Base-by-base conservation (phyloP, 2,329 filamentous ascomycete genomes). In the Shiraia sp. region DNA sequence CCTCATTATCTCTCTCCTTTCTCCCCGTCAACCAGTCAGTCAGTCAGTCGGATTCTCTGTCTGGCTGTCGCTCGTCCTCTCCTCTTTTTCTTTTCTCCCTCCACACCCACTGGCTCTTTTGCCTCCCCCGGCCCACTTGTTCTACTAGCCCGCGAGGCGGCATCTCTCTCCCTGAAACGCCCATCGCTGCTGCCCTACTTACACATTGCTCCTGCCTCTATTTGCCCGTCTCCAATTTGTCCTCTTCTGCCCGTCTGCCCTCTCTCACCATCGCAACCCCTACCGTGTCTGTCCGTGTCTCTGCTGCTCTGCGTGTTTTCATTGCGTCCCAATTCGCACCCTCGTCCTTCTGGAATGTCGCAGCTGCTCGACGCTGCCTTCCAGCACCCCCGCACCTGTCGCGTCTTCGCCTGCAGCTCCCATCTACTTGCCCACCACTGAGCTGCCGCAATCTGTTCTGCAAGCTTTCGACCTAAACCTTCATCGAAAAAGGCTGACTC, bases 371-470 rank as follows among this genome's bases (percentile, higher is more conserved):
- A 29, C 13, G 26, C 41, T n/a, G 31, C 46, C 25, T 25, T 35
- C 35, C 9, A 8, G 36, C 32, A 29, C 30, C 22, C 29, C 13
- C 29, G n/a, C n/a, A n/a, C n/a, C n/a, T n/a, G n/a, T n/a, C n/a
- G n/a, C n/a, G n/a, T n/a, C n/a, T n/a, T n/a, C n/a, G n/a, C n/a
- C n/a, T n/a, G n/a, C n/a, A n/a, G n/a, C n/a, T n/a, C n/a, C n/a
- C n/a, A n/a, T n/a, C n/a, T n/a, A n/a, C n/a, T n/a, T n/a, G 19
- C 29, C 15, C 36, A 23, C 36, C 42, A 36, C 31, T 28, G 25
- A 36, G 26, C 35, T n/a, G 26, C 24, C 37, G 30, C 32, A 19
- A 24, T n/a, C n/a, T n/a, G n/a, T n/a, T n/a, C n/a, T n/a, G n/a
- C n/a, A n/a, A n/a, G n/a, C n/a, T n/a, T n/a, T n/a, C n/a, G n/a